A percentile compares a stretch with the other conserved stretches of the same genome.
Conservation (phyloP, 352 stramenopile genomes). For the Globisporangium polare region DNA sequence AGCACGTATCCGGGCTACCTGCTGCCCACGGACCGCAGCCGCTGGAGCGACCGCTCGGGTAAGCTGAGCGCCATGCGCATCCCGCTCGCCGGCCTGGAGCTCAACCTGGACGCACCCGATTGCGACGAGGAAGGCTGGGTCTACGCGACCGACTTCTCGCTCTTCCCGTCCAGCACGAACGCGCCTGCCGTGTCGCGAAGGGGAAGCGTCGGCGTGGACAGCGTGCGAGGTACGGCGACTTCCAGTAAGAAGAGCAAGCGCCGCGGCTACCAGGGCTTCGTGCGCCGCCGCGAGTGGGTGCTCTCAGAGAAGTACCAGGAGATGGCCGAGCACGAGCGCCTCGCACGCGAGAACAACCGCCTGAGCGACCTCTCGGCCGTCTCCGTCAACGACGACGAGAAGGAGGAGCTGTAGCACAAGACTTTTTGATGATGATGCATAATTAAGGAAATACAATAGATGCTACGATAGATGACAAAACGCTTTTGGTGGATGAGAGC, state of each 20-base stretch:
- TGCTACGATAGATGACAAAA: not conserved
- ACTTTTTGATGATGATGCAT: not conserved
- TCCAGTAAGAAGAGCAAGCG: constrained; percentile 42
- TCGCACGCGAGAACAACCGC: constrained; percentile 13
- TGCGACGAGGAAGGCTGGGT: constrained; percentile 82
- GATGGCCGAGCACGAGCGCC: constrained; percentile 24
- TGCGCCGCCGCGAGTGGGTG: constrained; percentile 69
- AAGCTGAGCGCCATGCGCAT: constrained; percentile 72
- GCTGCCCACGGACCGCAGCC: constrained; percentile 71
- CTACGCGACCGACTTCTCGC: constrained; percentile 82
- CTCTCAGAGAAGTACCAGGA: constrained; percentile 59
- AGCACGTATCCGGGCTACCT: constrained; percentile 80
- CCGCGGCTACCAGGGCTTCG: constrained; percentile 56
- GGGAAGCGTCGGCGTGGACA: constrained; percentile 20
- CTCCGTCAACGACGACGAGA: constrained; percentile 33
- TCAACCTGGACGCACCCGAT: constrained; percentile 51
- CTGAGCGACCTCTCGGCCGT: constrained; percentile 36
- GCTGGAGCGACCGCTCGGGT: constrained; percentile 81
- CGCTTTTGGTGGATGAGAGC: too few species aligned
- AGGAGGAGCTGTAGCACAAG: constrained; percentile 18
- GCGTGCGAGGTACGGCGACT: constrained; percentile 12
- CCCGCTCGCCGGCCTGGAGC: constrained; percentile 55
- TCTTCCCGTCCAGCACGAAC: constrained; percentile 55
- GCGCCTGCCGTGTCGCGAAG: constrained; percentile 10
- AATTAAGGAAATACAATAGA: constrained; percentile 4